Evolutionary conservation across 495 filamentous ascomycete genomes (phyloP).

Genomic region (Trichocladium uniseriatum): DNA sequence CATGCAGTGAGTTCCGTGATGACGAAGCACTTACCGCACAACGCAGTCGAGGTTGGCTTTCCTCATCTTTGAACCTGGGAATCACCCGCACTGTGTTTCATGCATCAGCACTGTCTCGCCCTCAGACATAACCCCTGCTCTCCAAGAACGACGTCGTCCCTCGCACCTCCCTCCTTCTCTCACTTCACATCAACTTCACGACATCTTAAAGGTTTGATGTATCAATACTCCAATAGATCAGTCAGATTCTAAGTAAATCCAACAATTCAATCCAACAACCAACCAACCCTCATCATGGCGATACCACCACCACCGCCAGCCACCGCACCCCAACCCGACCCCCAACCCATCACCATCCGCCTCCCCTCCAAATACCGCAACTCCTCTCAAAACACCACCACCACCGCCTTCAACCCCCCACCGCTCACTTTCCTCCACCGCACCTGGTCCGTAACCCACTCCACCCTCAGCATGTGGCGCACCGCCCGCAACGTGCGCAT

Average conservation of each 20-base stretch:
- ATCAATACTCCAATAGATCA: too few species aligned
- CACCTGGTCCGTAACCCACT: slow-evolving; percentile 69
- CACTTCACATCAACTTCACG: too few species aligned
- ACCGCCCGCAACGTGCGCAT: slow-evolving; percentile 63
- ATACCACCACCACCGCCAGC: neutral
- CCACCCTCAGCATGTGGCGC: slow-evolving; percentile 68
- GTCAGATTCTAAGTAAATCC: neutral
- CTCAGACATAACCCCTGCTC: too few species aligned
- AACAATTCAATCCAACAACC: neutral
- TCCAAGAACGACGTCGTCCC: too few species aligned
- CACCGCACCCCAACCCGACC: neutral
- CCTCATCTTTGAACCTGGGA: too few species aligned
- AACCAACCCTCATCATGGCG: neutral
- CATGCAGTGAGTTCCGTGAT: too few species aligned
- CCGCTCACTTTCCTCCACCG: slow-evolving; percentile 50
- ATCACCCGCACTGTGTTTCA: too few species aligned
- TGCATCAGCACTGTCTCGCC: too few species aligned
- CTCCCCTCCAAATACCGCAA: slow-evolving; percentile 38
- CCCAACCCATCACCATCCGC: slow-evolving; percentile 25
- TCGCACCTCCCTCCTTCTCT: neutral
- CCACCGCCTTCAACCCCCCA: slow-evolving; percentile 37
- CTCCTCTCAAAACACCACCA: slow-evolving; percentile 12
- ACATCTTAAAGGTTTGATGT: too few species aligned
- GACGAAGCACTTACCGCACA: too few species aligned
- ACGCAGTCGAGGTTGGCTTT: too few species aligned